phyloP scores from a whole-genome alignment of 2,329 filamentous ascomycete genomes.

The Calonectria pteridis region DNA sequence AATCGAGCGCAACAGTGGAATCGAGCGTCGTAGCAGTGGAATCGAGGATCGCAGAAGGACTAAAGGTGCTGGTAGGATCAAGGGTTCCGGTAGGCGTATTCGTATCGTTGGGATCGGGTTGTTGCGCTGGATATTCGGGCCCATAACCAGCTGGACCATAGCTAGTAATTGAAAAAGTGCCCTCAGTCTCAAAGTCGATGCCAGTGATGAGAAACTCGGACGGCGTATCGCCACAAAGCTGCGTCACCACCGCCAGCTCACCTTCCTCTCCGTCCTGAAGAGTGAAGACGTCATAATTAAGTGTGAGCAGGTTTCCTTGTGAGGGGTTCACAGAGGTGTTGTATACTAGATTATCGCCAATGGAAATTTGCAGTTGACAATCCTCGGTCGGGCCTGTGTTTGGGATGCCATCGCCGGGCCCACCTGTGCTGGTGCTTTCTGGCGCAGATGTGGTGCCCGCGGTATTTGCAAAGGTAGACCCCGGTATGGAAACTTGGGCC shows the following conservation, averaged over 20 bases:
- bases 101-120: neutral
- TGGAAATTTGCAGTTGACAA: neutral
- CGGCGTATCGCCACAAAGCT: neutral
- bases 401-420: neutral
- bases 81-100: neutral
- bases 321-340: neutral
- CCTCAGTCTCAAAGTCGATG: neutral
- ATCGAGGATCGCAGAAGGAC: too few species aligned
- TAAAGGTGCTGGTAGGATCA: neutral
- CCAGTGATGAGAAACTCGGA: neutral
- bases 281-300: neutral
- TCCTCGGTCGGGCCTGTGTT: neutral
- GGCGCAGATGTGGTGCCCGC: neutral
- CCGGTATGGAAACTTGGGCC: neutral
- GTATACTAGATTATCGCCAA: neutral
- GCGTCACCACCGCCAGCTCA: neutral
- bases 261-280: too few species aligned
- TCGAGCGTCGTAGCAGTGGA: too few species aligned
- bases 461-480: neutral
- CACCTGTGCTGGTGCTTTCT: neutral
- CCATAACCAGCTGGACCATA: neutral
- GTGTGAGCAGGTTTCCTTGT: neutral
- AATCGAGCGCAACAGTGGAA: neutral
- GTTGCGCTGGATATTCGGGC: too few species aligned
- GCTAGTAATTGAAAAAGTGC: neutral